Percentiles rank a stretch among this genome's conserved stretches.
Conservation (phyloP, 192 early-diverging fungal species). For the Backusella luteola region DNA sequence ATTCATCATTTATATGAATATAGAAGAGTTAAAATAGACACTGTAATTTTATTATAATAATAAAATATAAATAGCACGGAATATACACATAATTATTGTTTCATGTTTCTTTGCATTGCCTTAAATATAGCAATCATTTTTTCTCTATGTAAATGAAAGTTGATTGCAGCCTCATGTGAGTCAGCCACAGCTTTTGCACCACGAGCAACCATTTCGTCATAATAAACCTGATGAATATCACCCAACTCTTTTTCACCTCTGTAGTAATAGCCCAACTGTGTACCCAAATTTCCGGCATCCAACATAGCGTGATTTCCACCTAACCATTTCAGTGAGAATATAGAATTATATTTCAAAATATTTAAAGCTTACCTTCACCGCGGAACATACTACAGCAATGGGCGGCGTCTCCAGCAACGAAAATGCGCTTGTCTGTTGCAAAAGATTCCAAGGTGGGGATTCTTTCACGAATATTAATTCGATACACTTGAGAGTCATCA, state of each 20-base stretch:
- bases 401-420: conserved; percentile 19
- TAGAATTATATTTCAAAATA: neutral
- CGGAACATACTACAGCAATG: conserved; percentile 25
- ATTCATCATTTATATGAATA: neutral
- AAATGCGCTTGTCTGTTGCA: neutral
- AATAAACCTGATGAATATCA: neutral
- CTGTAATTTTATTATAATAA: neutral
- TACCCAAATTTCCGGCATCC: conserved; percentile 17
- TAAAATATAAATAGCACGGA: neutral
- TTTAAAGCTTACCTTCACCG: conserved; percentile 18
- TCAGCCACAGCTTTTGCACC: neutral
- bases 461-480: conserved; percentile 9
- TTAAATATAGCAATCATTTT: neutral
- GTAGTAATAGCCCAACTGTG: neutral
- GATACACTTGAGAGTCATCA: neutral
- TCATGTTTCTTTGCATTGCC: neutral
- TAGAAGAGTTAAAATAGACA: neutral
- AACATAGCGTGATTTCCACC: conserved; percentile 24
- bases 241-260: neutral
- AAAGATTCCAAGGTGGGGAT: neutral
- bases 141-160: neutral
- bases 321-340: neutral
- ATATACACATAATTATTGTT: neutral
- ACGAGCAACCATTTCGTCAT: conserved; percentile 5
- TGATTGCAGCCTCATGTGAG: neutral